These are phyloP conservation scores for Alternaria arbusti DNA, from an alignment of 2,329 filamentous ascomycete species.

Conservation along the genomic window DNA sequence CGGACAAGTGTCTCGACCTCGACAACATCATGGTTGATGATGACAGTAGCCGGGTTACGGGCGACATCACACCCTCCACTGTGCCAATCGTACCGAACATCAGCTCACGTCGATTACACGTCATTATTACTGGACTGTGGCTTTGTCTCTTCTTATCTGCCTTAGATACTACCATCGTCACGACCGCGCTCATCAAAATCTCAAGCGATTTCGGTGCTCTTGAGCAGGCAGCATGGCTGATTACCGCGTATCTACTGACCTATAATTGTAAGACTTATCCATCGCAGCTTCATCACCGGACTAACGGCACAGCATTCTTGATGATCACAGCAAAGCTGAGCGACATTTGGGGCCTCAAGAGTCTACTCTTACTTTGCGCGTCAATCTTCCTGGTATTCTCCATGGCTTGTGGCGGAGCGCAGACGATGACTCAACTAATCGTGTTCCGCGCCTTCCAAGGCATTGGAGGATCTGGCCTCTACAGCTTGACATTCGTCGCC, in stretches of 20 bases:
- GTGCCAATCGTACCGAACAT: conserved; percentile 23
- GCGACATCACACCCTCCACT: not conserved
- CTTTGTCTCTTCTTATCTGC: conserved; percentile 44
- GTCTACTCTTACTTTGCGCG: conserved; percentile 27
- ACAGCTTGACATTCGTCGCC: conserved; percentile 50
- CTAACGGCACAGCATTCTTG: conserved; percentile 29
- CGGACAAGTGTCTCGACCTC: not conserved
- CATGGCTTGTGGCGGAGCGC: conserved; percentile 33
- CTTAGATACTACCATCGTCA: conserved; percentile 42
- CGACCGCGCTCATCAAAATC: conserved; percentile 40
- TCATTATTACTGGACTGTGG: conserved; percentile 41
- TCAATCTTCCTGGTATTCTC: conserved; percentile 40
- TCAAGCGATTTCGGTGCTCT: conserved; percentile 36
- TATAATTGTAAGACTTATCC: not conserved
- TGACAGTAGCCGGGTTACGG: not conserved
- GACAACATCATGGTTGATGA: not conserved
- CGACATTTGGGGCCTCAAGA: conserved; percentile 39
- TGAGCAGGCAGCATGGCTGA: conserved; percentile 39
- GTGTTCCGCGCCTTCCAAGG: conserved; percentile 52
- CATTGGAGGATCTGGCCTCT: conserved; percentile 57
- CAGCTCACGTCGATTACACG: conserved; percentile 29
- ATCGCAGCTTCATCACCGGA: too few species aligned
- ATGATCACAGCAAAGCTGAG: conserved; percentile 44
- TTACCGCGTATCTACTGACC: conserved; percentile 12
- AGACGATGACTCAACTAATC: conserved; percentile 27